Conservation (phyloP, 768 basidiomycete genomes). For the Auricularia sp. region DNA sequence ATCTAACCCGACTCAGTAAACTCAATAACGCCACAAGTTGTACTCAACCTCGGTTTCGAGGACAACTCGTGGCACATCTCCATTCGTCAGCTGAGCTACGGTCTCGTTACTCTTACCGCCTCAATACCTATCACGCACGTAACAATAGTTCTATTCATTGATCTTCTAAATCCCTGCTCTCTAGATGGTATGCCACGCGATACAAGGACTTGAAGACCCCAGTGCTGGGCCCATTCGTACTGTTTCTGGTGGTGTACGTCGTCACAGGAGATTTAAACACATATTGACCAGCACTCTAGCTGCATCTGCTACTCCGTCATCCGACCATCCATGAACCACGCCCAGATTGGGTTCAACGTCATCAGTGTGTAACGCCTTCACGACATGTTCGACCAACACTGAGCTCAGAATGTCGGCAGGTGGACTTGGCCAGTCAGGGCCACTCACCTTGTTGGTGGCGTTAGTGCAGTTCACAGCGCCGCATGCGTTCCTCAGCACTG, state of each 20-base stretch:
- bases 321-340: slow-evolving; percentile 1
- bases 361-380: not conserved
- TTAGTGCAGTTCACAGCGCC: slow-evolving; percentile 8
- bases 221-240: slow-evolving; percentile 4
- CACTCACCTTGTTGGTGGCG: slow-evolving; percentile 8
- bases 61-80: slow-evolving; percentile 7
- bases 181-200: slow-evolving; percentile 5
- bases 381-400: not conserved
- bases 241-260: slow-evolving; percentile 6
- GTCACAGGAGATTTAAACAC: not conserved
- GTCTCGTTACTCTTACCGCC: not conserved
- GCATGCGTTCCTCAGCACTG: slow-evolving; percentile 6
- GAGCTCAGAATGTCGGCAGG: not conserved
- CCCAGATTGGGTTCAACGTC: slow-evolving; percentile 6
- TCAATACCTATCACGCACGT: slow-evolving; percentile 4
- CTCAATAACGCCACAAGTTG: slow-evolving; percentile 5
- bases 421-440: slow-evolving; percentile 6
- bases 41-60: slow-evolving; percentile 9
- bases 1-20: not conserved
- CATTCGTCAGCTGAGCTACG: slow-evolving; percentile 4
- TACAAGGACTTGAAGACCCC: slow-evolving; percentile 7
- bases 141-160: not conserved
- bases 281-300: not conserved
- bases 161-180: not conserved
- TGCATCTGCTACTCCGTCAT: slow-evolving; percentile 7